Evolutionary conservation across 148 eudicot species (phyloP), one percentile per base, ranked within the genome.

Genomic region (Diospyros kaki): DNA sequence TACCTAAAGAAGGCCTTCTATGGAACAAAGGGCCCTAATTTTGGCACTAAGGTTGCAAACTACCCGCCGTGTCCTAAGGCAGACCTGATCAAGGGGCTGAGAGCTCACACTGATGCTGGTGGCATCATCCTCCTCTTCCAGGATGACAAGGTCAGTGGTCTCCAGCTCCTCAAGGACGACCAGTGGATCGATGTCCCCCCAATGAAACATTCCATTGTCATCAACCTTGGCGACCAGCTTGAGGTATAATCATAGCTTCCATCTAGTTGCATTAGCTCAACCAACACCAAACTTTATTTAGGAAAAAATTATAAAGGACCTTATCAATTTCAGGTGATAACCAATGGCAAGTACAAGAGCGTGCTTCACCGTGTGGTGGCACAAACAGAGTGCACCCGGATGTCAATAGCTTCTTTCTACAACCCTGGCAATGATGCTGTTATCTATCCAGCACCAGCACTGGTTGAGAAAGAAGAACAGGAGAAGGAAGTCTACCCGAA

Each of bases 71-170:
- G 92, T 70, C 92, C 92, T 2, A 79, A 84, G 61, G 89, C 92
- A 1, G 88, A 88, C 51, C 59, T 84, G 70, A 79, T 86, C 71
- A 88, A 84, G 81, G 92, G 92, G 2, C 88, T 88, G 46, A 84
- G 92, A 8, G 92, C 87, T 58, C 92, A 88, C 85, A 86, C 89
- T 46, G 89, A 88, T 62, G 92, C 92, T 1, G 92, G 92, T 38
- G 92, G 92, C 55, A 79, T 88, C 80, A 83, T 88, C 73, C 81
- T 88, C 9, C 88, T 88, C 77, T 84, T 88, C 77, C 92, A 88
- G 58, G 92, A 88, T 54, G 89, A 84, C 77, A 74, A 51, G 11
- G 86, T 86, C 50, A 81, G 92, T 54, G 89, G 92, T 62, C 89
- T 86, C 44, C 92, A 88, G 71, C 85, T 88, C 9, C 92, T 88